Conservation (phyloP, 129 eudicot genomes). For the Dittrichia graveolens region DNA sequence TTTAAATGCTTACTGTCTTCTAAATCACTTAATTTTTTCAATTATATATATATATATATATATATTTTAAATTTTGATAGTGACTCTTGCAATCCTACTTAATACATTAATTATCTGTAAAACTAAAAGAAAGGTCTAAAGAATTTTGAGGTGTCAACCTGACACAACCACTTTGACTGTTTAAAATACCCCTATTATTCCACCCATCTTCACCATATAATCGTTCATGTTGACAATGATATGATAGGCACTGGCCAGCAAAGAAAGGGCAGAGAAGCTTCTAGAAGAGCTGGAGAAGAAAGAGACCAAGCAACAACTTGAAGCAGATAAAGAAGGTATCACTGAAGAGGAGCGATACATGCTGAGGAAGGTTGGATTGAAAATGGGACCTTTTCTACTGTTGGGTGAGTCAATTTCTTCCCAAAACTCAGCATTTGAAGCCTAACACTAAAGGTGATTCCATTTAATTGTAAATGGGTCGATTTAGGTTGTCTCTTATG, state of each 20-base stretch:
- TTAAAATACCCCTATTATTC: neutral
- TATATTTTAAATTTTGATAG: too few species aligned
- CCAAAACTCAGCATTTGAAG: neutral
- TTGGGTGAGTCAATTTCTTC: conserved; percentile 63
- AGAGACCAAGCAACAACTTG: conserved; percentile 51
- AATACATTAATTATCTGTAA: neutral
- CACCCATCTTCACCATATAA: conserved; percentile 18
- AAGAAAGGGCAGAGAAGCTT: conserved; percentile 82
- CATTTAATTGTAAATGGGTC: neutral
- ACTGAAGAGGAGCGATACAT: conserved; percentile 95
- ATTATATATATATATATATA: too few species aligned
- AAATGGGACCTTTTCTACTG: conserved; percentile 76
- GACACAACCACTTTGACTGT: neutral
- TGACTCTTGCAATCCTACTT: neutral
- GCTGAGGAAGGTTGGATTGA: conserved; percentile 86
- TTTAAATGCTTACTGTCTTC: neutral
- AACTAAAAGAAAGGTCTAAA: conserved; percentile 9
- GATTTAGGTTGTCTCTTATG: neutral
- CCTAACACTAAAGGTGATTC: conserved; percentile 1
- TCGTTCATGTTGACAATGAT: conserved; percentile 37
- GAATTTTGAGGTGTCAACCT: conserved; percentile 3
- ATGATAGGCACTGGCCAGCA: conserved; percentile 64
- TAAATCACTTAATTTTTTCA: neutral
- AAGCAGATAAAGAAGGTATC: conserved; percentile 81
- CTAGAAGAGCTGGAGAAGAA: conserved; percentile 64